Conservation (phyloP, 2,329 filamentous ascomycete species). For the Trematosphaeria pertusa region DNA sequence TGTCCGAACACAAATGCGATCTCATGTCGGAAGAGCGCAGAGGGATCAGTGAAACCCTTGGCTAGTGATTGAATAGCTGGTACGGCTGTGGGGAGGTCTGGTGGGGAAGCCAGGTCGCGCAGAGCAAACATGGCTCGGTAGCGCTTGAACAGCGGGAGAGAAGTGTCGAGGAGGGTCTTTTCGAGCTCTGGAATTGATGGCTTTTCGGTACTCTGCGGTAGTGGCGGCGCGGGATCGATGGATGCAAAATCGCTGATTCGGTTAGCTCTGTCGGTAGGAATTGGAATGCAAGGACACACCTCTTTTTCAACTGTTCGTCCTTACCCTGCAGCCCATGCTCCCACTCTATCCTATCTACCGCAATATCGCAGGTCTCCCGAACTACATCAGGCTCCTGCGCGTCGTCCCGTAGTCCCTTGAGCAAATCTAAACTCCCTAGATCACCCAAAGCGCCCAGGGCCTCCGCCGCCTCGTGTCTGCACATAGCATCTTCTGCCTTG, state of each 20-base stretch:
- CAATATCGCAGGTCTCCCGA: constrained; percentile 96
- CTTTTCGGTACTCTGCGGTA: constrained; percentile 70
- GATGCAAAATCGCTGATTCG: constrained; percentile 88
- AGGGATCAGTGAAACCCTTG: constrained; percentile 82
- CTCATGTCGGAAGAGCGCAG: constrained; percentile 94
- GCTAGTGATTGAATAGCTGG: constrained; percentile 88
- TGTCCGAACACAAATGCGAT: constrained; percentile 99
- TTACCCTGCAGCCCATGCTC: constrained; percentile 68
- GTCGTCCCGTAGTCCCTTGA: constrained; percentile 77
- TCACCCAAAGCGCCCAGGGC: constrained; percentile 88
- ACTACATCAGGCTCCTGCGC: constrained; percentile 79
- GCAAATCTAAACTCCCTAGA: constrained; percentile 72
- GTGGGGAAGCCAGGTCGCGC: constrained; percentile 91
- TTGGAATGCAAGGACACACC: no score
- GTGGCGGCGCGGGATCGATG: constrained; percentile 91
- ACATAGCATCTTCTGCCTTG: constrained; percentile 88
- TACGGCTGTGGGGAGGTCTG: constrained; percentile 85
- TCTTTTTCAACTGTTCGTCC: constrained; percentile 78
- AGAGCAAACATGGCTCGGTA: constrained; percentile 99
- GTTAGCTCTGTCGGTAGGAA: no score
- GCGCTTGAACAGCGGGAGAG: constrained; percentile 82
- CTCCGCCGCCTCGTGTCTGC: constrained; percentile 94
- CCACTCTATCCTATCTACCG: constrained; percentile 93
- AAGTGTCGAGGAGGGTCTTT: constrained; percentile 78
- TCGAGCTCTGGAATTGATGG: constrained; percentile 76